Base-by-base conservation (phyloP, 352 stramenopile species). In the Phytopythium helicoides region DNA sequence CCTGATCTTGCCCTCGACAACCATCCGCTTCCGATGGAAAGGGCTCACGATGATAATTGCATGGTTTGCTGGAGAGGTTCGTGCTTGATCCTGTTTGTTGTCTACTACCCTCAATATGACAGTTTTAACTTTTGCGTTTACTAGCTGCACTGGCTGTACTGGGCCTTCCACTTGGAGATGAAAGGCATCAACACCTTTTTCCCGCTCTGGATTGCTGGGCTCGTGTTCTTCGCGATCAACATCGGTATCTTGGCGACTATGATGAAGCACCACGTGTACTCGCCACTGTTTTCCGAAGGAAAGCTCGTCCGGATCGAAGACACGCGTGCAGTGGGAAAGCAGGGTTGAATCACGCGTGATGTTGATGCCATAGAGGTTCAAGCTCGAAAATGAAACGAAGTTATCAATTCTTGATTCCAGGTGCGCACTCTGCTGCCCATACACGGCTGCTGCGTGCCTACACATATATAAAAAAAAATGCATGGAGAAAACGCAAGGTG, bases 221-320 rank as follows among this genome's bases (percentile, higher is more conserved):
- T 98, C 22, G 44, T 71, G n/a, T 97, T 97, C 74, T 97, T 97
- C 55, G 60, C 67, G 0, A 82, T 89, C 19, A 97, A 97, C 48
- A 68, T 95, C 14, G 64, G 56, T 23, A 77, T 96, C 54, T 68
- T 97, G 44, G 68, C 76, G 26, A 87, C 67, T 28, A 54, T 95
- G 8, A 94, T 93, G 68, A 57, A 37, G 2, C 59, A 87, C 39
- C 83, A 95, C 52, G 47, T 57, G 25, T 87, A 73, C 58, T 67
- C 65, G 7, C 76, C 82, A 16, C 59, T 92, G 6, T 95, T 95
- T 50, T 22, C 36, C 34, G 52, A 59, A 8, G 83, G 73, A 8
- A 33, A 47, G 1, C 36, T 90, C 31, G 66, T 86, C 33, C 70
- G 66, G 19, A 64, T 11, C n/a, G 34, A 7, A 18, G 18, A 16